Evolutionary conservation across 768 basidiomycete genomes (phyloP).

Genomic region (Agrocybe chaxingu): DNA sequence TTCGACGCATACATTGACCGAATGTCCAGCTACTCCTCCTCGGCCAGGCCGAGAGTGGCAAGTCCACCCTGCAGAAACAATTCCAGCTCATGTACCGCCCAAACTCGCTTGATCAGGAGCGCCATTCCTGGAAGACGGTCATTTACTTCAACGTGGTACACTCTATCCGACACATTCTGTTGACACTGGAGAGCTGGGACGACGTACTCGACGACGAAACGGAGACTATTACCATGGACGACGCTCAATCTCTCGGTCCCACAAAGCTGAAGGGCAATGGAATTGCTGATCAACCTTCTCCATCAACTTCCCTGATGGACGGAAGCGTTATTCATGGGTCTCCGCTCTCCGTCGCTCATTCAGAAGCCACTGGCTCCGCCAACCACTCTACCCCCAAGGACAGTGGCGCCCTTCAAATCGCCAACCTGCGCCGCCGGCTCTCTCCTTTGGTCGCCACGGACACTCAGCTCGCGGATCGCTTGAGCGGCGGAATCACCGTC

Average conservation of each 20-base stretch:
- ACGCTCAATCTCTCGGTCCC: constrained; percentile 22
- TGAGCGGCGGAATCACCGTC: constrained; percentile 71
- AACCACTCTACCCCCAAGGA: constrained; percentile 25
- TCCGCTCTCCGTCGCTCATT: constrained; percentile 22
- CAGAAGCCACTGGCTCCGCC: constrained; percentile 25
- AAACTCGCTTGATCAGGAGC: constrained; percentile 63
- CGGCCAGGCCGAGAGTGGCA: constrained; percentile 78
- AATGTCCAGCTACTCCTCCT: constrained; percentile 59
- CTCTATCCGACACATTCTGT: constrained; percentile 66
- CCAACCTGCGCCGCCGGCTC: constrained; percentile 56
- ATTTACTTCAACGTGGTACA: constrained; percentile 76
- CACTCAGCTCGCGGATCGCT: constrained; percentile 59
- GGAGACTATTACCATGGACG: constrained; percentile 23
- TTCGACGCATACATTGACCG: constrained; percentile 35
- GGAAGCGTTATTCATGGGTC: constrained; percentile 17
- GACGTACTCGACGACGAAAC: constrained; percentile 53
- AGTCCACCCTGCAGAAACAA: constrained; percentile 75
- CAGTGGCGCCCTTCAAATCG: constrained; percentile 38
- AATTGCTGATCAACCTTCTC: constrained; percentile 36
- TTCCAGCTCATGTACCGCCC: constrained; percentile 83
- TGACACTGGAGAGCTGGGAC: constrained; percentile 60
- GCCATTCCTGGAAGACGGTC: constrained; percentile 69
- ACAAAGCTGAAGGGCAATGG: constrained; percentile 26
- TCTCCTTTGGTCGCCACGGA: constrained; percentile 61
- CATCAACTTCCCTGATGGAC: constrained; percentile 35